Base-by-base conservation (phyloP, 768 basidiomycete species). In the Auricularia sp. region DNA sequence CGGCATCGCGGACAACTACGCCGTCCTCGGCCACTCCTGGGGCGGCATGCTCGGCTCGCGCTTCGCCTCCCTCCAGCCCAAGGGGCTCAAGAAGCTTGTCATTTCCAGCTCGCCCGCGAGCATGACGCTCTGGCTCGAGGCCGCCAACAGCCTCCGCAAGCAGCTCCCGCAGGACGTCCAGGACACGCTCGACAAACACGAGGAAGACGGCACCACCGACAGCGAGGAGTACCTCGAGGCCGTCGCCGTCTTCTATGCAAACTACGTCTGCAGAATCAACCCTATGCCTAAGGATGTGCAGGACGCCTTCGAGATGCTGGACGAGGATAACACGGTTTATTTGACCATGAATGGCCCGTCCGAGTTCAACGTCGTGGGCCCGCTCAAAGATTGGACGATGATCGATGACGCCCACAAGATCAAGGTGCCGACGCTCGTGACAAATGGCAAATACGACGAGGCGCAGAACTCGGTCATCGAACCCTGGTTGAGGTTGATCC, bases 281-380 rank as follows among this genome's bases (percentile, higher is more conserved):
- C 82, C 83, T 0, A 75, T 76, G 72, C 84, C 85, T 0, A 64
- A 75, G 47, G 72, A 77, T 8, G 70, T 84, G 3, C 16, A 68
- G 4, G 65, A 67, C 42, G 65, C 75, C 34, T 73, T 82, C 59
- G 72, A 65, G 21, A 71, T 69, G 66, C 58, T 78, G 5, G 77
- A 76, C 5, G 73, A 77, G 47, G 83, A 84, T 63, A 74, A 79
- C 3, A 84, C 82, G 0, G 81, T 83, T 3, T 79, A 79, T 62
- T 65, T 69, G 45, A 79, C 79, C 2, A 82, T 85, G 83, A 82
- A 56, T 3, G 66, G 66, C 16, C 64, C 64, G 24, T 42, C 44
- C 16, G 66, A 65, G 62, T 62, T 67, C 54, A 21, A 54, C 51
- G 45, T 62, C 51, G n/a, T 34, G 24, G 66, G 64, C 18, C 39